phyloP scores from a whole-genome alignment of 2,329 filamentous ascomycete species.

The Phialemoniopsis sp. region DNA sequence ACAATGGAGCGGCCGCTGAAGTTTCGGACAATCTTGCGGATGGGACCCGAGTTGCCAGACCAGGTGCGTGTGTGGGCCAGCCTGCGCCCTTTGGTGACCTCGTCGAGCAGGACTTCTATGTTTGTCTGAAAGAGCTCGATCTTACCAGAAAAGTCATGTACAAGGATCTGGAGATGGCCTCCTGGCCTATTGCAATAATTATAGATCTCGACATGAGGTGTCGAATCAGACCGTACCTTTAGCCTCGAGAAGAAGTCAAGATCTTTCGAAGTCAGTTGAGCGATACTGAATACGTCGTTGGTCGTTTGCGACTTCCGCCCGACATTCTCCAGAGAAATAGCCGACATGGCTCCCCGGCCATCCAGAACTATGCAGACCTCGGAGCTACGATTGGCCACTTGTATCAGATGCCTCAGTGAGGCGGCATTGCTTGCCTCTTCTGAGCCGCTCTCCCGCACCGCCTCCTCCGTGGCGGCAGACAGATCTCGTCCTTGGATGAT shows the following conservation, averaged over 20 bases:
- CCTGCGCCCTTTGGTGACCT: constrained; percentile 57
- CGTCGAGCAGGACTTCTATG: constrained; percentile 77
- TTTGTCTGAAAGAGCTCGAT: constrained; percentile 78
- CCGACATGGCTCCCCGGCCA: constrained; percentile 79
- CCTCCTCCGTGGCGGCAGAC: constrained; percentile 69
- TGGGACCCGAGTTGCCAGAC: constrained; percentile 77
- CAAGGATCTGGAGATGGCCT: constrained; percentile 66
- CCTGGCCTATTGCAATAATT: constrained; percentile 65
- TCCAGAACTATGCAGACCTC: constrained; percentile 88
- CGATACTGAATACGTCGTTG: constrained; percentile 77
- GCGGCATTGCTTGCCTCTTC: constrained; percentile 58
- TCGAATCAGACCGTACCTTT: constrained; percentile 11
- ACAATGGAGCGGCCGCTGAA: constrained; percentile 76
- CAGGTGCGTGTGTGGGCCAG: constrained; percentile 47
- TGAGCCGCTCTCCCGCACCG: constrained; percentile 58
- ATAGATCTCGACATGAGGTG: constrained; percentile 61
- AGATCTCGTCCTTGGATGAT: constrained; percentile 82
- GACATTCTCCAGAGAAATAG: constrained; percentile 88
- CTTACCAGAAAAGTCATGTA: constrained; percentile 81
- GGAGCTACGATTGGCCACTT: constrained; percentile 77
- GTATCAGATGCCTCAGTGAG: constrained; percentile 78
- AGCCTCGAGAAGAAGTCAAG: constrained; percentile 40
- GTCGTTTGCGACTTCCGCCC: constrained; percentile 57
- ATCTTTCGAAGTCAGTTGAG: constrained; percentile 63
- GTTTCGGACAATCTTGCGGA: constrained; percentile 85